Evolutionary conservation across 805 yeast species (phyloP).

Genomic region (Metschnikowia picachoensis): DNA sequence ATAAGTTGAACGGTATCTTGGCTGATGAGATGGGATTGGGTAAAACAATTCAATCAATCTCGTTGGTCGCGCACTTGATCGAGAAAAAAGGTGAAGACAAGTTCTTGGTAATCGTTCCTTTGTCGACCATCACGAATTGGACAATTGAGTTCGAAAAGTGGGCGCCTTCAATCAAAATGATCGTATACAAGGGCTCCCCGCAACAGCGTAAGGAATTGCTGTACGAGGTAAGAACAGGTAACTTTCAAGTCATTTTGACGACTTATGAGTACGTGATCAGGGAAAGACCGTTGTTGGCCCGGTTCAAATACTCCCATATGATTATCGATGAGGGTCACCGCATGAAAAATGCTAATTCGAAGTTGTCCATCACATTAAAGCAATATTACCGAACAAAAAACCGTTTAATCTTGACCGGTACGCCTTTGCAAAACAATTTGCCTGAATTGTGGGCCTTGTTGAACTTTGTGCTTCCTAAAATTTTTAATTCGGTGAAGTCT

Average conservation of each 20-base stretch:
- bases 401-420: slow-evolving; percentile 80
- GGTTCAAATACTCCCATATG: slow-evolving; percentile 79
- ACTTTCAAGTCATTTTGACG: slow-evolving; percentile 72
- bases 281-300: slow-evolving; percentile 66
- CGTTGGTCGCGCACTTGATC: slow-evolving; percentile 64
- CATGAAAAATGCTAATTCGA: slow-evolving; percentile 77
- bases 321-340: slow-evolving; percentile 90
- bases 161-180: slow-evolving; percentile 75
- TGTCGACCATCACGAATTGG: slow-evolving; percentile 84
- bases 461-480: slow-evolving; percentile 77
- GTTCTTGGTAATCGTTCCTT: slow-evolving; percentile 75
- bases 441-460: slow-evolving; percentile 85
- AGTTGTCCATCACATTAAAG: slow-evolving; percentile 66
- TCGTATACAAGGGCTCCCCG: slow-evolving; percentile 77
- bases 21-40: slow-evolving; percentile 72
- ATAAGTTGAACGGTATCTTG: slow-evolving; percentile 58
- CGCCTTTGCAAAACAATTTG: slow-evolving; percentile 79
- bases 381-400: slow-evolving; percentile 71
- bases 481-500: slow-evolving; percentile 80
- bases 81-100: slow-evolving; percentile 69
- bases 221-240: slow-evolving; percentile 59
- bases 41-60: slow-evolving; percentile 72
- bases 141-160: slow-evolving; percentile 80
- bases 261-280: slow-evolving; percentile 79
- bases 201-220: slow-evolving; percentile 65